These are phyloP conservation scores for Tricholoma furcatifolium DNA, from an alignment of 768 basidiomycete species.

Conservation along the genomic window DNA sequence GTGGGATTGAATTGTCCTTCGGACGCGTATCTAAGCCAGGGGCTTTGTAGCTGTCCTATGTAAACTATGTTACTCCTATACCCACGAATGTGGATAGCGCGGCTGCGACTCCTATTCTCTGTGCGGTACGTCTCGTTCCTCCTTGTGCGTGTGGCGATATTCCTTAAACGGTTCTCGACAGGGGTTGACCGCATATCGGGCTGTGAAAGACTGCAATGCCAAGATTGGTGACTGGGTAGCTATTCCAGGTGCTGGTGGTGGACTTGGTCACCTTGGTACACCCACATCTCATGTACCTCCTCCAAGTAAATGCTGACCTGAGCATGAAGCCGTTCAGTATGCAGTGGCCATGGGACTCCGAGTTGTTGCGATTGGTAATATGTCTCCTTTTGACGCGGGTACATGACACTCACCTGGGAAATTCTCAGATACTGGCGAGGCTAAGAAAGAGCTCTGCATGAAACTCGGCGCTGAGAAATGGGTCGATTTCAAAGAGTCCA, in stretches of 20 bases:
- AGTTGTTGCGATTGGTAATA: constrained; percentile 49
- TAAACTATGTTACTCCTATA: constrained; percentile 72
- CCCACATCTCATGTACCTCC: neutral
- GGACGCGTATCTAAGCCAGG: neutral
- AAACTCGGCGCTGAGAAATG: constrained; percentile 60
- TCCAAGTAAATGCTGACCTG: neutral
- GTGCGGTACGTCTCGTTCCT: constrained; percentile 47
- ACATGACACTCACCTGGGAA: neutral
- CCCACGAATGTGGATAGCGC: constrained; percentile 63
- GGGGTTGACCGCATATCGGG: constrained; percentile 83
- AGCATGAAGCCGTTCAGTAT: constrained; percentile 64
- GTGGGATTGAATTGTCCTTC: constrained; percentile 12
- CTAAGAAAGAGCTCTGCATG: constrained; percentile 60
- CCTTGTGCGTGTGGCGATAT: neutral
- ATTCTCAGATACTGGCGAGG: constrained; percentile 64
- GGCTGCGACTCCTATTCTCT: constrained; percentile 68
- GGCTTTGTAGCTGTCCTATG: constrained; percentile 50
- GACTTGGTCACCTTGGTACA: constrained; percentile 73
- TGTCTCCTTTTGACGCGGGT: too few species aligned
- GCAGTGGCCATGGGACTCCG: constrained; percentile 74
- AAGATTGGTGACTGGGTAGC: constrained; percentile 69
- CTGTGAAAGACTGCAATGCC: constrained; percentile 61
- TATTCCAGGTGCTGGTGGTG: constrained; percentile 76
- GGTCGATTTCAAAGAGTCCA: constrained; percentile 72
- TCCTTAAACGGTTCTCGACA: constrained; percentile 18